Percentiles rank a stretch among this genome's conserved stretches.
Evolutionary conservation across 805 yeast species (phyloP).

Genomic region (Metschnikowia amazonensis): DNA sequence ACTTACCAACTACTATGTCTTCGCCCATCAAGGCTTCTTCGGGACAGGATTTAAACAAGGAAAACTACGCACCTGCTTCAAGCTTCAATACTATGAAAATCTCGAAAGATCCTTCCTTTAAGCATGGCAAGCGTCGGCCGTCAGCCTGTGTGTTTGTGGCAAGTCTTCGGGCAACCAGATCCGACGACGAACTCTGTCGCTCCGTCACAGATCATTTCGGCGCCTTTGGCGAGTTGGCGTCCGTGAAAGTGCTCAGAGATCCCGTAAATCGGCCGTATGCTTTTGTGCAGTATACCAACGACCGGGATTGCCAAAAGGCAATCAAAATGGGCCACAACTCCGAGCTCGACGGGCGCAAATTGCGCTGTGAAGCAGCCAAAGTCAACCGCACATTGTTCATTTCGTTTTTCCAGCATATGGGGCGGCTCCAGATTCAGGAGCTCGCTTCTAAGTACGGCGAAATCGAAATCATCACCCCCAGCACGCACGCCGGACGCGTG

Average conservation of each 20-base stretch:
- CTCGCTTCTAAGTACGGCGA: conserved; percentile 61
- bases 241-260: conserved; percentile 82
- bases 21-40: conserved; percentile 2
- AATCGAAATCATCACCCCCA: conserved; percentile 57
- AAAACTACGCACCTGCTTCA: conserved; percentile 4
- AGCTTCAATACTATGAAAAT: conserved; percentile 1
- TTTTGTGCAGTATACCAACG: conserved; percentile 78
- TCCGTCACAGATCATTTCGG: conserved; percentile 68
- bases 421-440: conserved; percentile 33
- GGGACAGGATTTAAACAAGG: conserved; percentile 6
- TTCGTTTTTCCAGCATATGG: conserved; percentile 26
- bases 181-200: conserved; percentile 68
- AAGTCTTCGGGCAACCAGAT: conserved; percentile 57
- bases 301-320: conserved; percentile 66
- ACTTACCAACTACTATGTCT: conserved; percentile 3
- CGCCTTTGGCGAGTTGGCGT: conserved; percentile 64
- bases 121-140: conserved; percentile 37
- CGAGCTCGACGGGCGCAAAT: conserved; percentile 63
- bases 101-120: neutral
- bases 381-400: conserved; percentile 83
- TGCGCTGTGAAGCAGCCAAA: conserved; percentile 87
- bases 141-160: conserved; percentile 89
- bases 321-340: conserved; percentile 66
- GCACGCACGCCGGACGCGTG: conserved; percentile 34
- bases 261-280: conserved; percentile 83